Conservation (phyloP, 1,139 yeast genomes). For the Hansenula sp. region DNA sequence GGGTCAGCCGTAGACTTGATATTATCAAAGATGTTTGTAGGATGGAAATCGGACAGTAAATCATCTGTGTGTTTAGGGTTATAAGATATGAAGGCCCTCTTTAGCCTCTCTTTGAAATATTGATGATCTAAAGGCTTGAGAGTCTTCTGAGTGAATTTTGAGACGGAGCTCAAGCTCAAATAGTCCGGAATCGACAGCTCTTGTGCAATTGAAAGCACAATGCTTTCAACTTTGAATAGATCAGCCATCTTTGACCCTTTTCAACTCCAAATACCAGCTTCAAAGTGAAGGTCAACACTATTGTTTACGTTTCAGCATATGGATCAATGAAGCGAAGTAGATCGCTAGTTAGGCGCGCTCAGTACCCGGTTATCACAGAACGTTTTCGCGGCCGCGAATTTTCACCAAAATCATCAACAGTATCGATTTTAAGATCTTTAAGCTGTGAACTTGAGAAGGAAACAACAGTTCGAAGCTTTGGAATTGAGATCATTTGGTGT, state of each 20-base stretch:
- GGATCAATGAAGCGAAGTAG: too few species aligned
- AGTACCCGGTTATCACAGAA: neutral
- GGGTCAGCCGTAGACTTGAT: slow-evolving; percentile 16
- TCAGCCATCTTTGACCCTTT: neutral
- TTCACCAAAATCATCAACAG: neutral
- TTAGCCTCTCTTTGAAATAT: slow-evolving; percentile 13
- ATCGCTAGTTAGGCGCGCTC: neutral
- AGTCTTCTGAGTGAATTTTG: slow-evolving; percentile 5
- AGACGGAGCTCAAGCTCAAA: slow-evolving; percentile 6
- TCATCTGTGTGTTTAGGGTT: slow-evolving; percentile 12
- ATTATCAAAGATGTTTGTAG: slow-evolving; percentile 9
- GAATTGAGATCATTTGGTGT: too few species aligned
- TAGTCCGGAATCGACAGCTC: slow-evolving; percentile 12
- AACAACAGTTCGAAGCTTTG: too few species aligned
- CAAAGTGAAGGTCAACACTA: neutral
- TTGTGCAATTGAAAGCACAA: slow-evolving; percentile 10
- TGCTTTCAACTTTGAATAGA: neutral
- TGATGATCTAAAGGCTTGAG: slow-evolving; percentile 6
- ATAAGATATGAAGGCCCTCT: slow-evolving; percentile 9
- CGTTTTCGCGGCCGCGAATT: neutral
- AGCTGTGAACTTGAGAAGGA: too few species aligned
- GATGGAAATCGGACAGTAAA: slow-evolving; percentile 13
- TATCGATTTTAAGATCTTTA: too few species aligned
- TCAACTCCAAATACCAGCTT: neutral
- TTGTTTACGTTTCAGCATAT: too few species aligned